Base-by-base conservation (phyloP, 2,329 filamentous ascomycete species). In the Fusarium gaditjirri region DNA sequence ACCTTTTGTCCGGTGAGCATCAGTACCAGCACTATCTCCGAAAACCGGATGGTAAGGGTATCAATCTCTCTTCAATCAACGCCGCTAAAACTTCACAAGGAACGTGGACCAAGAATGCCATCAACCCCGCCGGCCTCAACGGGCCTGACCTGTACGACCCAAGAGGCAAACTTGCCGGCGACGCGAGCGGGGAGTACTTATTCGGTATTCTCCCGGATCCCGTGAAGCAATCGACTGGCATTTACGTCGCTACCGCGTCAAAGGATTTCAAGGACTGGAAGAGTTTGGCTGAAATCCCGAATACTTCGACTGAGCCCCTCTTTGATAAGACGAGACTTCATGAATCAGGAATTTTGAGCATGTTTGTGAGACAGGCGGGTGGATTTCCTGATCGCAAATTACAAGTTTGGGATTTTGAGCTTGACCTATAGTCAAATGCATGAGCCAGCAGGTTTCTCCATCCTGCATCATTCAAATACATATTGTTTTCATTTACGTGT, bases 321-420 rank as follows among this genome's bases (percentile, higher is more conserved):
- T 73, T 73, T 16, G 70, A 73, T 14, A 61, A 17, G 33, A 47
- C 12, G 0, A 43, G 70, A 8, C 21, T 73, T 2, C 70, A 61
- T 16, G 58, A 73, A 3, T 52, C 39, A 8, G 70, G 56, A 1
- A 10, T 73, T 0, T 21, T 73, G 54, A 73, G 70, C 4, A 58
- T 73, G 0, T 73, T 71, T 35, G 42, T 73, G 0, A 61, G 70
- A 9, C 70, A 73, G 13, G 70, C 38, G 19, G 70, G 70, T 0
- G 39, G 53, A 0, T 73, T 55, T 17, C 70, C 70, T 0, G 35
- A 71, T 7, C 53, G 70, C 5, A 73, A 73, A n/a, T 5, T 73
- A 1, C 66, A 73, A 36, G 66, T 73, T 1, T 73, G 70, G 70
- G 70, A 73, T 12, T 73, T 73, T 27, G 70, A 73, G 23, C 55